A percentile compares a stretch with the other conserved stretches of the same genome.
These are phyloP conservation scores for Trichoderma lentiforme DNA, from an alignment of 2,329 filamentous ascomycete species.

Conservation along the genomic window DNA sequence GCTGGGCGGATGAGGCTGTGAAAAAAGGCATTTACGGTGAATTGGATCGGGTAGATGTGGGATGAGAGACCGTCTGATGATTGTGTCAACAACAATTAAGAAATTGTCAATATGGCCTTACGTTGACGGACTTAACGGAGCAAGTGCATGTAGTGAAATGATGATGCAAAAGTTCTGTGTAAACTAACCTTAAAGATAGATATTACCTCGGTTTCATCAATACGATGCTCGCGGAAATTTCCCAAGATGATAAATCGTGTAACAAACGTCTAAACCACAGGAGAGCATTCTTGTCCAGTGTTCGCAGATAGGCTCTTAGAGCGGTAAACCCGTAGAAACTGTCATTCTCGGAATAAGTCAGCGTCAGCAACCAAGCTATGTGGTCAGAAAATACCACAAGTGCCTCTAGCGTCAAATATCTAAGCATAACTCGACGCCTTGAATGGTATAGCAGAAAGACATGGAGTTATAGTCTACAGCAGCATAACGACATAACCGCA, in stretches of 20 bases:
- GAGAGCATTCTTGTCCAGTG: background rate
- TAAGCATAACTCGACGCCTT: background rate
- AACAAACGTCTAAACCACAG: rapidly evolving
- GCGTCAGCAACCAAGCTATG: background rate
- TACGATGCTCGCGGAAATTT: background rate
- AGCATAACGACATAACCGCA: background rate
- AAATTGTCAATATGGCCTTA: background rate
- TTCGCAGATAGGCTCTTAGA: background rate
- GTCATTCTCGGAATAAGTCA: background rate
- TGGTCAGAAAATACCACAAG: background rate
- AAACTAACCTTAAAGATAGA: background rate
- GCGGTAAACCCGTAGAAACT: background rate
- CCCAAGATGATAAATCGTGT: background rate
- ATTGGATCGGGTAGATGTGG: conserved; percentile 22
- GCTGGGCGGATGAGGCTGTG: conserved; percentile 41
- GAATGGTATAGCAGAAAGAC: background rate
- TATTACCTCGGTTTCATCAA: background rate
- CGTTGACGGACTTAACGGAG: background rate
- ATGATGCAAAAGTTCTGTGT: background rate
- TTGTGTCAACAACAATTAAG: background rate
- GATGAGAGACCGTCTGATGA: background rate
- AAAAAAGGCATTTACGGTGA: conserved; percentile 33
- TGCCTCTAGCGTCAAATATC: background rate
- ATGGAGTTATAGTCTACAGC: background rate
- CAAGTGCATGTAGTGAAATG: background rate